Evolutionary conservation across 768 basidiomycete species (phyloP).

Genomic region (Mycena maculata): DNA sequence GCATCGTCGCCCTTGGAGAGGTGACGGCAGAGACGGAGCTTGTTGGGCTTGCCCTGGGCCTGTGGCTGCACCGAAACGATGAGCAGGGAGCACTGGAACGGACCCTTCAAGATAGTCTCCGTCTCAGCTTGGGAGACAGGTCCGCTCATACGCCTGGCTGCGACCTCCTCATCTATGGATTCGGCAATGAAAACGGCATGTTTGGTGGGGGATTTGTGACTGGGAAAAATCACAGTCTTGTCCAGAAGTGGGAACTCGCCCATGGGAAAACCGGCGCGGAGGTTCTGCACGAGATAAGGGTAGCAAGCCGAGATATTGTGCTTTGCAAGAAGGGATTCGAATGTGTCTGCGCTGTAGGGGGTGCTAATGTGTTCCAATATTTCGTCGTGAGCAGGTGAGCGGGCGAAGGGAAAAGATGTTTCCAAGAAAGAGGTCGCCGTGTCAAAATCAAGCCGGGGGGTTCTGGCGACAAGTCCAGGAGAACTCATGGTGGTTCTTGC

Average conservation of each 20-base stretch:
- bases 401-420: neutral
- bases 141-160: too few relatives aligned
- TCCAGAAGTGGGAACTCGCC: too few relatives aligned
- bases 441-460: neutral
- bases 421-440: neutral
- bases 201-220: too few relatives aligned
- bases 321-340: neutral
- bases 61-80: neutral
- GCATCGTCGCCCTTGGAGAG: constrained; percentile 27
- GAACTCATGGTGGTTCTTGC: neutral
- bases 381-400: neutral
- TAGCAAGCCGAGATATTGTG: too few relatives aligned
- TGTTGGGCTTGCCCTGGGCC: neutral
- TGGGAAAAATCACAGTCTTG: too few relatives aligned
- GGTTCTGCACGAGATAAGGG: too few relatives aligned
- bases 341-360: neutral
- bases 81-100: neutral
- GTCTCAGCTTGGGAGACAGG: too few relatives aligned
- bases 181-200: too few relatives aligned
- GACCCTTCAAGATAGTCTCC: too few relatives aligned
- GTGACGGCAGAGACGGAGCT: constrained; percentile 30
- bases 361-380: neutral
- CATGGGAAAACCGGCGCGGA: too few relatives aligned
- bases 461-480: neutral
- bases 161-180: too few relatives aligned